Conservation (phyloP, 2,329 filamentous ascomycete genomes). For the Parasarocladium wereldwijsianum region DNA sequence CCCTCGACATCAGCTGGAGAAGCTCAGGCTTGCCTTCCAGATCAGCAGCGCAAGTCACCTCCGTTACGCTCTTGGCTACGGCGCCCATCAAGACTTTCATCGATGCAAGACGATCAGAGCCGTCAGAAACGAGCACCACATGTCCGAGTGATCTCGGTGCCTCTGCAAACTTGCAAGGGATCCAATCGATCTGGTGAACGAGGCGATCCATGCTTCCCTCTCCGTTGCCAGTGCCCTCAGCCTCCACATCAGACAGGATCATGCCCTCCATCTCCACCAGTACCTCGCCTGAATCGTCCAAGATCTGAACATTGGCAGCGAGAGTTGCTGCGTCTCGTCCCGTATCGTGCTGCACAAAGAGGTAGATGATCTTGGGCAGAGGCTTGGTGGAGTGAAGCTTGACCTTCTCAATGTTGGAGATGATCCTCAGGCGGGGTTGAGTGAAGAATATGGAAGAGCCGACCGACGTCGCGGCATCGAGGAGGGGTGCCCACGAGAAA, state of each 20-base stretch:
- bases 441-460: slow-evolving; percentile 6
- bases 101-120: no score
- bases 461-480: slow-evolving; percentile 6
- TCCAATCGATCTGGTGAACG: slow-evolving; percentile 7
- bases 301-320: slow-evolving; percentile 3
- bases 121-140: not conserved
- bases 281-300: slow-evolving; percentile 1
- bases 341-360: slow-evolving; percentile 4
- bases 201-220: slow-evolving; percentile 5
- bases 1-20: no score
- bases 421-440: slow-evolving; percentile 5
- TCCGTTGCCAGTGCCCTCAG: not conserved
- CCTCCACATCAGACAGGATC: slow-evolving; percentile 6
- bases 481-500: slow-evolving; percentile 5
- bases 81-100: no score
- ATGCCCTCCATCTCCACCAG: slow-evolving; percentile 5
- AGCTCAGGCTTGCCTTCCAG: no score
- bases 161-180: slow-evolving; percentile 3
- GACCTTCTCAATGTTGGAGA: slow-evolving; percentile 4
- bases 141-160: slow-evolving; percentile 1
- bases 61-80: no score
- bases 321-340: not conserved
- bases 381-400: not conserved
- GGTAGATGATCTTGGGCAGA: slow-evolving; percentile 4
- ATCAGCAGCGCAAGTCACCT: no score